Base-by-base conservation (phyloP, 768 basidiomycete species). In the Galerina marginata region DNA sequence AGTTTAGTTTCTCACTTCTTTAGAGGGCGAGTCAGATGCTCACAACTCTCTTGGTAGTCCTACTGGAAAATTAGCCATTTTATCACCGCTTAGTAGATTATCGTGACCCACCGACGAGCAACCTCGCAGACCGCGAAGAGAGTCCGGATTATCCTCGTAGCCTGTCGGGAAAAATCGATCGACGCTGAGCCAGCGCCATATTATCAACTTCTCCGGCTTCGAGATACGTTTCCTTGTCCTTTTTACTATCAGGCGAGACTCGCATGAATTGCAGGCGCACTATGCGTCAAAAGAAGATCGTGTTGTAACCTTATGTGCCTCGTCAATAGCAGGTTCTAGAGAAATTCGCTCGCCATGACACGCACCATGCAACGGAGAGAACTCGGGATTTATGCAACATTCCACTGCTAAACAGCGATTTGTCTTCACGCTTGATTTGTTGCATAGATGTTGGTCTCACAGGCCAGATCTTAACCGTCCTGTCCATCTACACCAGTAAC, bases 41-140 rank as follows among this genome's bases (percentile, higher is more conserved):
- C 69, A 91, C 91, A 81, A 71, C 89, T 91, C 66, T 92, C 88
- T 65, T 86, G 87, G 67, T 86, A 92, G 70, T 92, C 91, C 90
- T 92, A 49, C 16, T 4, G 36, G 45, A 11, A 25, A 38, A 36
- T 2, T 20, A 53, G 11, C 23, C 29, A 53, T 29, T 9, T n/a
- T 7, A 53, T 38, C 3, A 11, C 29, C 15, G 12, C 14, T 45
- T 10, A 59, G 12, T 9, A 12, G 49, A n/a, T 4, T 14, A 52
- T 9, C 50, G 15, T 46, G 33, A 69, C 86, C 36, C 72, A 91
- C 90, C 50, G 86, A 86, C 49, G 83, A 80, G 61, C 85, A 86
- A 16, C 88, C 88, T 61, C 85, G 77, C 65, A 86, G 75, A 23
- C 80, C 71, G 39, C 69, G 75, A 46, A 66, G 77, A 9, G 25